These are phyloP conservation scores for Saccharomycopsis crataegensis DNA, from an alignment of 1,139 yeast species.

Conservation along the genomic window DNA sequence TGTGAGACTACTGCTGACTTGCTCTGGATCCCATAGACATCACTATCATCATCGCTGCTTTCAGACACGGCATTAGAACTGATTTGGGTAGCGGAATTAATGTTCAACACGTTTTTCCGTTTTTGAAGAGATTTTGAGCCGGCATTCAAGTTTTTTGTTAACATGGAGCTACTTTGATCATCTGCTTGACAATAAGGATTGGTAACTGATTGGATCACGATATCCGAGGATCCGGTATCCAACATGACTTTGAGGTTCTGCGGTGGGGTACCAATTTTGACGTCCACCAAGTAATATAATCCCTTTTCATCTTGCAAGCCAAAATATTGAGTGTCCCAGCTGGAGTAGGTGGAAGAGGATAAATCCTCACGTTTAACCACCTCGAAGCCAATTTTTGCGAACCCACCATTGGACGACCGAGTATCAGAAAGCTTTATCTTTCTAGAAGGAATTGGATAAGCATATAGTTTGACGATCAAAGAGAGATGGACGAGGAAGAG, in stretches of 20 bases:
- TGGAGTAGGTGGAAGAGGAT: too few species aligned
- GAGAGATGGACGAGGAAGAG: too few species aligned
- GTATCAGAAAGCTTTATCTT: background rate
- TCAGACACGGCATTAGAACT: background rate
- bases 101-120: constrained; percentile 2
- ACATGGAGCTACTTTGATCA: background rate
- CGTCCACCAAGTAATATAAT: constrained; percentile 15
- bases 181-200: constrained; percentile 15
- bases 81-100: background rate
- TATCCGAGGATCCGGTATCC: constrained; percentile 65
- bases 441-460: too few species aligned
- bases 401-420: background rate
- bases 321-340: background rate
- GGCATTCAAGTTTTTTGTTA: background rate
- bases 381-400: constrained; percentile 3
- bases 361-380: constrained; percentile 1
- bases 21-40: constrained; percentile 7
- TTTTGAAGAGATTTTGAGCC: background rate
- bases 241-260: constrained; percentile 43
- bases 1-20: constrained; percentile 1
- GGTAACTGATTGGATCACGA: constrained; percentile 41
- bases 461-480: too few species aligned
- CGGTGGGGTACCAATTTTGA: constrained; percentile 42
- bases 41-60: background rate
- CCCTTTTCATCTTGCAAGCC: constrained; percentile 1